Evolutionary conservation across 2,329 filamentous ascomycete species (phyloP).

Genomic region (Botrytis hyacinthi): DNA sequence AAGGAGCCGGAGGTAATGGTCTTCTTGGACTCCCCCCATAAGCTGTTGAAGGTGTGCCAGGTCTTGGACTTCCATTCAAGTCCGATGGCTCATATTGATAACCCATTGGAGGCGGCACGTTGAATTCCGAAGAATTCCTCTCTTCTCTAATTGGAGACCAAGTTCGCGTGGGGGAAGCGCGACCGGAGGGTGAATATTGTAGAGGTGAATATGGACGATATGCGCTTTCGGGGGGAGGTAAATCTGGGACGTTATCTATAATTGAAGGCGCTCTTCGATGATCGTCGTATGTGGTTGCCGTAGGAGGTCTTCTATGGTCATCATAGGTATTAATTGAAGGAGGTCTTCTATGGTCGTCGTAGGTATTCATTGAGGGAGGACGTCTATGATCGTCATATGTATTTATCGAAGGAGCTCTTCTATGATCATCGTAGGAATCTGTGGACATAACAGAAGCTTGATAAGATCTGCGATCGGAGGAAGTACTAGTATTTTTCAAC

Average conservation of each 20-base stretch:
- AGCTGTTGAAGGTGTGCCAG: constrained; percentile 83
- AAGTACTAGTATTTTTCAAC: constrained; percentile 31
- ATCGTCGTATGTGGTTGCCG: constrained; percentile 37
- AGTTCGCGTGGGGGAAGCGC: constrained; percentile 54
- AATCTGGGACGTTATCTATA: constrained; percentile 57
- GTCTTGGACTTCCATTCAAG: constrained; percentile 83
- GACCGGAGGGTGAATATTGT: constrained; percentile 48
- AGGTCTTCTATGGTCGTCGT: constrained; percentile 5
- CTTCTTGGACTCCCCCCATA: constrained; percentile 86
- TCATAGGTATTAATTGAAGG: neutral
- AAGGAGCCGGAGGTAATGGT: constrained; percentile 81
- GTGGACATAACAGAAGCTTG: constrained; percentile 47
- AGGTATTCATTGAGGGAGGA: neutral
- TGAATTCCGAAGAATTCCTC: constrained; percentile 55
- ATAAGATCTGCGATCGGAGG: constrained; percentile 45
- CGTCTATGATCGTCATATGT: constrained; percentile 8
- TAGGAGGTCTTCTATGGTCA: constrained; percentile 41
- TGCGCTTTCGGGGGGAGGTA: constrained; percentile 62
- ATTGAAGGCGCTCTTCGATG: constrained; percentile 46
- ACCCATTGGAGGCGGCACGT: constrained; percentile 64
- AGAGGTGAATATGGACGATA: constrained; percentile 47
- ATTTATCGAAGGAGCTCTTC: constrained; percentile 7
- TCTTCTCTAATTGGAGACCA: constrained; percentile 54
- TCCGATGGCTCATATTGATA: constrained; percentile 82
- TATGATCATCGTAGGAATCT: constrained; percentile 39